Percentiles rank a stretch among this genome's conserved stretches.
Conservation (phyloP, 106 monocot genomes). For the Acorus calamus region DNA sequence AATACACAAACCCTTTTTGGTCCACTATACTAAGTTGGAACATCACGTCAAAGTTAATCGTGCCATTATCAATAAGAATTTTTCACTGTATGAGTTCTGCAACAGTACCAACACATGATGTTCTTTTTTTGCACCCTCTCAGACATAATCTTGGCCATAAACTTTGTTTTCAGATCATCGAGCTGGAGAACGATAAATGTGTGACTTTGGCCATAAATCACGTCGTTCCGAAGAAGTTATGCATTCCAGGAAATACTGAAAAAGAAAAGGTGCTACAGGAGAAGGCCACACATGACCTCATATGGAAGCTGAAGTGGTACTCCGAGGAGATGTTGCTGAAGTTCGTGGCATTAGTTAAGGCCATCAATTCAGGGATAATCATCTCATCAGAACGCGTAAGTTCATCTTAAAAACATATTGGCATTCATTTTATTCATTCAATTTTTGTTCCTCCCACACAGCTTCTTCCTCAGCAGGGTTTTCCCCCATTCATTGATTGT, state of each 20-base stretch:
- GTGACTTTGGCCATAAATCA: constrained; percentile 31
- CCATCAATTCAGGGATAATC: constrained; percentile 21
- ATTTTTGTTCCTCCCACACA: too few species aligned
- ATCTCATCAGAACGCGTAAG: constrained; percentile 37
- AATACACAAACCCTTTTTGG: too few species aligned
- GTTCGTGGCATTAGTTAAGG: constrained; percentile 55
- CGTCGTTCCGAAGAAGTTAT: not conserved
- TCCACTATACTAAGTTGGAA: too few species aligned
- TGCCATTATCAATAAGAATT: too few species aligned
- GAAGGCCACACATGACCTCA: constrained; percentile 7
- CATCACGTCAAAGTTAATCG: too few species aligned
- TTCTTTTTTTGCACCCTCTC: not conserved
- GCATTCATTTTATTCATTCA: constrained; percentile 40
- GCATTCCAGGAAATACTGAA: not conserved
- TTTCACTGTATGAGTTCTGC: not conserved
- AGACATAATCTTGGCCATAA: not conserved
- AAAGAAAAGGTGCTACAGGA: not conserved
- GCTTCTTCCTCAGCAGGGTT: too few species aligned
- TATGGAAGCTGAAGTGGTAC: constrained; percentile 66
- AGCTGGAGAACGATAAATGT: constrained; percentile 28
- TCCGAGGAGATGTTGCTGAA: constrained; percentile 48
- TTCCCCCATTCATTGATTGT: too few species aligned
- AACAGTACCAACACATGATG: not conserved
- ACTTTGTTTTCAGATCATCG: constrained; percentile 33
- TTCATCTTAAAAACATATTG: constrained; percentile 25